A percentile compares a stretch with the other conserved stretches of the same genome.
Evolutionary conservation across 495 filamentous ascomycete species (phyloP).

Genomic region (Diplogelasinospora grovesii): DNA sequence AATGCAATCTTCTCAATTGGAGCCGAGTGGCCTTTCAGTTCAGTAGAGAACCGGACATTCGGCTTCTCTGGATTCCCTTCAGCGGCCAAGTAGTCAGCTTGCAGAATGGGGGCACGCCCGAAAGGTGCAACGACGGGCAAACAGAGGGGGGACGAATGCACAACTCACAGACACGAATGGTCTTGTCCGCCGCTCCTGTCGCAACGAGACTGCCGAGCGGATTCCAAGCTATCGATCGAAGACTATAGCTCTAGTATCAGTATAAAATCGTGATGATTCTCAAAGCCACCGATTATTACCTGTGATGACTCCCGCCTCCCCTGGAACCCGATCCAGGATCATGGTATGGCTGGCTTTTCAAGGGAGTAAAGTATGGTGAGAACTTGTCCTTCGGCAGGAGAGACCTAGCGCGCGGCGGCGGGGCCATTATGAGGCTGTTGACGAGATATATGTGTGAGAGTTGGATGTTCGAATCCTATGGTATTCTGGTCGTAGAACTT

Average conservation of each 20-base stretch:
- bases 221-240: slow-evolving; percentile 82
- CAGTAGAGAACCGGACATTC: slow-evolving; percentile 73
- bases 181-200: slow-evolving; percentile 74
- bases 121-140: slow-evolving; percentile 1
- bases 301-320: slow-evolving; percentile 13
- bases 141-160: neutral
- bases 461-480: neutral
- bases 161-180: slow-evolving; percentile 61
- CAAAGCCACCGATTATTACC: slow-evolving; percentile 3
- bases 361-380: slow-evolving; percentile 45
- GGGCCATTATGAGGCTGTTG: slow-evolving; percentile 42
- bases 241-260: slow-evolving; percentile 17
- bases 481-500: neutral
- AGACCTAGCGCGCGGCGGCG: slow-evolving; percentile 41
- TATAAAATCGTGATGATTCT: neutral
- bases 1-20: slow-evolving; percentile 82
- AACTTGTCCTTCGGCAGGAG: slow-evolving; percentile 59
- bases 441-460: neutral
- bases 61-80: slow-evolving; percentile 80
- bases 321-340: slow-evolving; percentile 41
- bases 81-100: slow-evolving; percentile 4
- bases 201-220: slow-evolving; percentile 80
- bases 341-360: slow-evolving; percentile 57
- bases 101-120: no score
- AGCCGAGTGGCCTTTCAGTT: slow-evolving; percentile 72